These are phyloP conservation scores for Escovopsis weberi DNA, from an alignment of 2,329 filamentous ascomycete genomes.

Conservation along the genomic window DNA sequence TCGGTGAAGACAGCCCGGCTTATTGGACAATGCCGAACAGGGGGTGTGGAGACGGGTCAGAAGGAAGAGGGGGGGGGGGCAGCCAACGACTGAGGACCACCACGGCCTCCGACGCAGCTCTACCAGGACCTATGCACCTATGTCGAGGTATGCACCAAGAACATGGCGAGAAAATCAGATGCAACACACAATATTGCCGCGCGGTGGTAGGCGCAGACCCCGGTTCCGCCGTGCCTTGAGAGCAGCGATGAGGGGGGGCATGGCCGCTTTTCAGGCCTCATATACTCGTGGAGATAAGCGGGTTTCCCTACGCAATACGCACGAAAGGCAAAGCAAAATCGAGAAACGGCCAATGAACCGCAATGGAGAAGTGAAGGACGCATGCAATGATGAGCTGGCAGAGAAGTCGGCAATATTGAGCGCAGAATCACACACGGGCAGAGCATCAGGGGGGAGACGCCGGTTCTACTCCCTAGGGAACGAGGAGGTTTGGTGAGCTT, in stretches of 20 bases:
- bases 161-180: too few relatives aligned
- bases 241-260: not conserved
- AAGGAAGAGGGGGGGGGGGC: too few relatives aligned
- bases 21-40: too few relatives aligned
- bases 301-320: not conserved
- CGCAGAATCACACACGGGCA: conserved; percentile 8
- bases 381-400: conserved; percentile 72
- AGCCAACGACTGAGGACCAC: too few relatives aligned
- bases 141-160: too few relatives aligned
- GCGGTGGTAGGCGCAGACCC: not conserved
- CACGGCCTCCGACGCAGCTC: too few relatives aligned
- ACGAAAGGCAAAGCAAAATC: too few relatives aligned
- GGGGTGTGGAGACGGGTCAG: too few relatives aligned
- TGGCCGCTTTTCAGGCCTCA: conserved; percentile 1
- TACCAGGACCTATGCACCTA: too few relatives aligned
- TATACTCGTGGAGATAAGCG: conserved; percentile 1
- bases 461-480: conserved; percentile 2
- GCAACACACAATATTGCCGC: too few relatives aligned
- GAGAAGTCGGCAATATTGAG: conserved; percentile 33
- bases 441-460: not conserved
- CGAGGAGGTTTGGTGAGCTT: conserved; percentile 1
- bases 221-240: not conserved
- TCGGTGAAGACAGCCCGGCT: too few relatives aligned
- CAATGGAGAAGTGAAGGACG: conserved; percentile 19
- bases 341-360: too few relatives aligned